A percentile compares a stretch with the other conserved stretches of the same genome.
Conservation (phyloP, 2,329 filamentous ascomycete species). For the Exophiala bonariae region DNA sequence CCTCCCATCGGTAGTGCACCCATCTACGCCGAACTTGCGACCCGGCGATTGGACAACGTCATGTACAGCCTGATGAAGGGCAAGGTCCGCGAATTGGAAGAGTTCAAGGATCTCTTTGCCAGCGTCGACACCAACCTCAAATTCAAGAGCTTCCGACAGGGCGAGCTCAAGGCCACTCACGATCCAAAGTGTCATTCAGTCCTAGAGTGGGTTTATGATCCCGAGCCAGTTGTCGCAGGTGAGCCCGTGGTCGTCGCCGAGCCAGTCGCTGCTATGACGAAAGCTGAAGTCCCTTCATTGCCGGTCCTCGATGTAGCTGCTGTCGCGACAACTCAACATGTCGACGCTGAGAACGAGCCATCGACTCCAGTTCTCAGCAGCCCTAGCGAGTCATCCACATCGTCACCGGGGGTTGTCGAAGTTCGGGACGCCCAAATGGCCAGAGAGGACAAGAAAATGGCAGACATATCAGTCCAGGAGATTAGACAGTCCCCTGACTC, state of each 20-base stretch:
- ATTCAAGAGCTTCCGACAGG: conserved; percentile 10
- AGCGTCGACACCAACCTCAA: conserved; percentile 7
- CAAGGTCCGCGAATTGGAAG: conserved; percentile 8
- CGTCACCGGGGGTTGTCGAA: neutral
- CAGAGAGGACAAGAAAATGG: no score
- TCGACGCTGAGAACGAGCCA: no score
- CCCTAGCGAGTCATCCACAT: neutral
- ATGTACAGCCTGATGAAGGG: conserved; percentile 17
- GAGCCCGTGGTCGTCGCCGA: neutral
- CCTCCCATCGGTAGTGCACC: conserved; percentile 7
- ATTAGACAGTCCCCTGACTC: no score
- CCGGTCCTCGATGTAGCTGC: no score
- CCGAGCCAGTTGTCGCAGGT: neutral
- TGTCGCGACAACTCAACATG: no score
- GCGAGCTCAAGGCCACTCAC: conserved; percentile 13
- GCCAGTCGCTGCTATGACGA: neutral
- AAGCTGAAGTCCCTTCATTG: no score
- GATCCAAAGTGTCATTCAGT: conserved; percentile 14
- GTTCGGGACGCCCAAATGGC: no score
- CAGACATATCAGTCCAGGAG: no score
- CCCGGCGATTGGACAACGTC: conserved; percentile 11
- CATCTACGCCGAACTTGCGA: conserved; percentile 9
- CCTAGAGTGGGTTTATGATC: conserved; percentile 10
- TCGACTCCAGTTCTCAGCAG: neutral
- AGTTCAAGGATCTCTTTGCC: conserved; percentile 10